Evolutionary conservation across 164 flowering plant species (phyloP).

Genomic region (Cinnamomum micranthum): DNA sequence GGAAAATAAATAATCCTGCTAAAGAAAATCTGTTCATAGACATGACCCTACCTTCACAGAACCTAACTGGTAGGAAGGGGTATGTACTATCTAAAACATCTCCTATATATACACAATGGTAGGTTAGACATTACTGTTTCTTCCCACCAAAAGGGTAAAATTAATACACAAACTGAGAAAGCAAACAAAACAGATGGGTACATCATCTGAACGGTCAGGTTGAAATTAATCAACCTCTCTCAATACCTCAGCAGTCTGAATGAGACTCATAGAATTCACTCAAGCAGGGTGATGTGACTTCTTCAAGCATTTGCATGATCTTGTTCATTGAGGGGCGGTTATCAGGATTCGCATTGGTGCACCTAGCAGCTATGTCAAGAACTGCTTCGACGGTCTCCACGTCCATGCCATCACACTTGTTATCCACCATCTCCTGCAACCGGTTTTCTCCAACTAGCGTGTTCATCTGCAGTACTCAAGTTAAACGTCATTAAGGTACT

Average conservation of each 20-base stretch:
- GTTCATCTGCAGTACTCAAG: slow-evolving; percentile 60
- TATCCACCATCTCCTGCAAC: slow-evolving; percentile 70
- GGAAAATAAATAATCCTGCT: no score
- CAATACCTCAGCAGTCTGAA: slow-evolving; percentile 44
- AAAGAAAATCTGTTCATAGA: no score
- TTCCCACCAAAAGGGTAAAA: no score
- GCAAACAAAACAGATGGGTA: no score
- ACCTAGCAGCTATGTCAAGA: slow-evolving; percentile 68
- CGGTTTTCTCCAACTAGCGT: slow-evolving; percentile 57
- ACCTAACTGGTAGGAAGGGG: no score
- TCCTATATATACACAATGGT: no score
- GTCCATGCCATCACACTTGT: slow-evolving; percentile 60
- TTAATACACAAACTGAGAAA: no score
- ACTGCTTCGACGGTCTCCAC: slow-evolving; percentile 70
- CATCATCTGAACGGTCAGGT: no score
- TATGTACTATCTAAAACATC: no score
- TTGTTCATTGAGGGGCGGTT: slow-evolving; percentile 81
- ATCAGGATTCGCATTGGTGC: slow-evolving; percentile 79
- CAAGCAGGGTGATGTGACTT: slow-evolving; percentile 84
- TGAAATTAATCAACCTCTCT: no score
- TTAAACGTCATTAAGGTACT: neutral
- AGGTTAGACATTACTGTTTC: no score
- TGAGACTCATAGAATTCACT: slow-evolving; percentile 87
- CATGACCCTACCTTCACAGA: no score
- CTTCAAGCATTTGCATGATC: slow-evolving; percentile 78